phyloP scores from a whole-genome alignment of 2,329 filamentous ascomycete genomes.

The Xylariales sp. region DNA sequence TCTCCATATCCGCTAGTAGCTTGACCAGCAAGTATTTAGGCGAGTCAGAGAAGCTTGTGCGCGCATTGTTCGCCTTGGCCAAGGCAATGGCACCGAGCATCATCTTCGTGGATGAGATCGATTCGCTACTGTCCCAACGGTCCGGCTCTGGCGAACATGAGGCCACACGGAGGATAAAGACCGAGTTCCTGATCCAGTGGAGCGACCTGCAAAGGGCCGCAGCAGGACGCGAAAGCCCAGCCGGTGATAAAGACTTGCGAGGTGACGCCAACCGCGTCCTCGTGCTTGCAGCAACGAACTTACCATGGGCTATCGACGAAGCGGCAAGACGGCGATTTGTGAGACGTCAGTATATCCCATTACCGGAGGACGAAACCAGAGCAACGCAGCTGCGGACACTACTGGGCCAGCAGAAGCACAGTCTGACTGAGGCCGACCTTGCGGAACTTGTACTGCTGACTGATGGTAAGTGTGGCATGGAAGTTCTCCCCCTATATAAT shows the following conservation, averaged over 20 bases:
- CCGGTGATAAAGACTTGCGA: constrained; percentile 57
- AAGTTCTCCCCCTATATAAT: background rate
- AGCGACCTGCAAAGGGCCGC: constrained; percentile 89
- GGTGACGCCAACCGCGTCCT: constrained; percentile 86
- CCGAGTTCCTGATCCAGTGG: constrained; percentile 97
- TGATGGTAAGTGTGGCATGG: constrained; percentile 57
- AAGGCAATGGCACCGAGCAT: constrained; percentile 88
- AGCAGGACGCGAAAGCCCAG: constrained; percentile 69
- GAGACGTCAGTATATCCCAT: constrained; percentile 87
- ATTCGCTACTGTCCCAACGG: constrained; percentile 81
- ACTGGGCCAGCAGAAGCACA: constrained; percentile 83
- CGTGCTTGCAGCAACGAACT: constrained; percentile 89
- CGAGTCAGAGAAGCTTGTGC: constrained; percentile 93
- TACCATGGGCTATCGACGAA: constrained; percentile 97
- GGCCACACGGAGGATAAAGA: constrained; percentile 90
- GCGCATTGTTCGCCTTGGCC: constrained; percentile 85
- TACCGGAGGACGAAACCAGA: constrained; percentile 81
- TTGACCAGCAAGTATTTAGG: constrained; percentile 94
- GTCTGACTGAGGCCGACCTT: constrained; percentile 67
- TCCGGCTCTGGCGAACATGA: constrained; percentile 86
- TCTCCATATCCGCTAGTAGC: constrained; percentile 92
- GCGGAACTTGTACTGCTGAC: constrained; percentile 71
- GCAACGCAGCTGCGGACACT: constrained; percentile 74
- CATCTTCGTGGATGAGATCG: constrained; percentile 98
- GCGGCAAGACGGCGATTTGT: constrained; percentile 89